Evolutionary conservation across 106 monocot species (phyloP), one percentile per base, ranked within the genome.

Genomic region (Allium sativum): DNA sequence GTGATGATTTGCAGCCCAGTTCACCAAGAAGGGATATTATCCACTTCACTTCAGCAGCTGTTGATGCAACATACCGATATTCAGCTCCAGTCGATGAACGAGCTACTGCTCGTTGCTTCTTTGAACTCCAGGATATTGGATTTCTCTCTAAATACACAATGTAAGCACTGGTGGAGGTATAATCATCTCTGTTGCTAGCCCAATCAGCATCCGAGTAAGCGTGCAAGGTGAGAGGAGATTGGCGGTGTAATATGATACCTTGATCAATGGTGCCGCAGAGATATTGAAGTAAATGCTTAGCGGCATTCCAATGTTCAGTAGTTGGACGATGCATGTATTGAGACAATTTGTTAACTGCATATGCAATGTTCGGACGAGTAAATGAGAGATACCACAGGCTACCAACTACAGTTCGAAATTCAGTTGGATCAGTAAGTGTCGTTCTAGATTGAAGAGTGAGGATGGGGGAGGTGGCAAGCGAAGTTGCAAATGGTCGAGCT

Each of bases 301-400:
- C 0, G 9, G 9, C 21, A 9, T n/a, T 16, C 51, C 2, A 17
- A 2, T 40, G 40, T 21, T 3, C 40, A 16, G 7, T 9, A 52
- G 52, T 52, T 11, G 65, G 40, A 14, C 6, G 11, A 53, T 72
- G 65, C 72, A 72, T 72, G 12, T 53, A 72, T 40, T 72, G 65
- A 12, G 45, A 56, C 5, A 56, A 14, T 3, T 46, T 48, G 12
- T 72, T 72, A 0, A 72, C 65, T 1, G 18, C 9, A 18, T 53
- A 65, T 0, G 45, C 12, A 41, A 65, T 65, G 7, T 72, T 55
- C 3, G 57, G 65, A 18, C 31, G 1, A 3, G 63, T 47, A 9
- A 70, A 6, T 8, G 46, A 21, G 14, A 41, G n/a, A 43, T 56
- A 70, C 9, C 48, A 68, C 9, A 65, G 20, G 6, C 46, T 44